phyloP scores from a whole-genome alignment of 345 rosid genomes.

The Salix koriyanagi region DNA sequence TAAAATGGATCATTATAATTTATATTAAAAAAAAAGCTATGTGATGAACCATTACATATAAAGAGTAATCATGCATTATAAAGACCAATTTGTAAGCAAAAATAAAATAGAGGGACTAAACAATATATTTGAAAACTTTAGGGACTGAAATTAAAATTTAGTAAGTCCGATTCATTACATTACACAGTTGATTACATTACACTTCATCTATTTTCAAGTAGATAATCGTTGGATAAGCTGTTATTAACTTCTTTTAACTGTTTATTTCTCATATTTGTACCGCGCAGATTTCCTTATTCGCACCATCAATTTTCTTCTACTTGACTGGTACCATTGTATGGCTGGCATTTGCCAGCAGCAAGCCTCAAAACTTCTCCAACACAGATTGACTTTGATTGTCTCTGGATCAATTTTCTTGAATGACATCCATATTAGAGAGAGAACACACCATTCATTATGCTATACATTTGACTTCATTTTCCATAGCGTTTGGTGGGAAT shows the following conservation, averaged over 20 bases:
- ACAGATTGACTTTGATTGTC: conserved; percentile 23
- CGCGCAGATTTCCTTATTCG: conserved; percentile 67
- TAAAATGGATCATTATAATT: too few relatives aligned
- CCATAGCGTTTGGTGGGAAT: conserved; percentile 3
- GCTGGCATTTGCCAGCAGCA: conserved; percentile 82
- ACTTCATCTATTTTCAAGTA: not conserved
- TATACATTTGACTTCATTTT: conserved; percentile 7
- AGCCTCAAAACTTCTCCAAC: conserved; percentile 68
- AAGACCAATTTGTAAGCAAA: too few relatives aligned
- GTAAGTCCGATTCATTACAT: too few relatives aligned
- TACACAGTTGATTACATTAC: too few relatives aligned
- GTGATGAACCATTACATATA: too few relatives aligned
- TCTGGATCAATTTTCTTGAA: not conserved
- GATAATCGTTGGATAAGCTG: not conserved
- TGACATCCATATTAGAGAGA: conserved; percentile 7
- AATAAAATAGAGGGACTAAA: too few relatives aligned
- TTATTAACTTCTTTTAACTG: not conserved
- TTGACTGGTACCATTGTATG: conserved; percentile 81
- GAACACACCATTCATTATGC: not conserved
- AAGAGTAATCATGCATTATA: too few relatives aligned
- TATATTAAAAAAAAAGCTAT: too few relatives aligned
- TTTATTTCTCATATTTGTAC: conserved; percentile 2
- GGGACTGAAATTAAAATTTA: too few relatives aligned
- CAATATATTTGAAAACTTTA: too few relatives aligned
- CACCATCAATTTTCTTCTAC: conserved; percentile 91